Percentiles rank a stretch among this genome's conserved stretches.
phyloP scores from a whole-genome alignment of 176 grass and related monocot genomes.

The Guadua angustifolia region DNA sequence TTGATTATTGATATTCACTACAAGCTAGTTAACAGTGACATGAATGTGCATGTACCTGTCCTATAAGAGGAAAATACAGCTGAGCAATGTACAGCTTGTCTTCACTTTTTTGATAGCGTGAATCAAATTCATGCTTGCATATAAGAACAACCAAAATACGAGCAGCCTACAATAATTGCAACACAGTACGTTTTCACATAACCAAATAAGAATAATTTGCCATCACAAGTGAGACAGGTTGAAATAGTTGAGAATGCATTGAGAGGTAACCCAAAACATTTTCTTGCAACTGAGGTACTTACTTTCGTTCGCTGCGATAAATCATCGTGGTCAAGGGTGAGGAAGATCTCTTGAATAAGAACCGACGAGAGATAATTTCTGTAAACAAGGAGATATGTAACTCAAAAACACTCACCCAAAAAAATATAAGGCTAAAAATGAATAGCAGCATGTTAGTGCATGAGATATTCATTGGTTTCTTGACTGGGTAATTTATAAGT shows the following conservation, averaged over 20 bases:
- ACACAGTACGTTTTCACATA: constrained; percentile 31
- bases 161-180: constrained; percentile 68
- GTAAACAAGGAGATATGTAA: constrained; percentile 35
- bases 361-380: constrained; percentile 98
- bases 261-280: background rate
- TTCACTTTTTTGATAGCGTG: constrained; percentile 91
- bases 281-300: constrained; percentile 41
- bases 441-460: background rate
- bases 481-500: constrained; percentile 9
- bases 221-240: constrained; percentile 24
- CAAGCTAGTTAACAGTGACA: constrained; percentile 26
- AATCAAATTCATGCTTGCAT: constrained; percentile 99
- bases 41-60: constrained; percentile 59
- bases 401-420: constrained; percentile 1
- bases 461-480: constrained; percentile 1
- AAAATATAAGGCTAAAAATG: constrained; percentile 16
- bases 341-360: constrained; percentile 99
- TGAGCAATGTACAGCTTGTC: constrained; percentile 98
- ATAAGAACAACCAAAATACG: constrained; percentile 91
- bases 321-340: constrained; percentile 99
- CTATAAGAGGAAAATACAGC: constrained; percentile 95
- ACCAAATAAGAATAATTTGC: constrained; percentile 11
- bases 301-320: constrained; percentile 91
- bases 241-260: background rate
- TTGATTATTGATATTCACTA: constrained; percentile 17